Base-by-base conservation (phyloP, 805 yeast species). In the Kregervanrija pseudodelftensis region DNA sequence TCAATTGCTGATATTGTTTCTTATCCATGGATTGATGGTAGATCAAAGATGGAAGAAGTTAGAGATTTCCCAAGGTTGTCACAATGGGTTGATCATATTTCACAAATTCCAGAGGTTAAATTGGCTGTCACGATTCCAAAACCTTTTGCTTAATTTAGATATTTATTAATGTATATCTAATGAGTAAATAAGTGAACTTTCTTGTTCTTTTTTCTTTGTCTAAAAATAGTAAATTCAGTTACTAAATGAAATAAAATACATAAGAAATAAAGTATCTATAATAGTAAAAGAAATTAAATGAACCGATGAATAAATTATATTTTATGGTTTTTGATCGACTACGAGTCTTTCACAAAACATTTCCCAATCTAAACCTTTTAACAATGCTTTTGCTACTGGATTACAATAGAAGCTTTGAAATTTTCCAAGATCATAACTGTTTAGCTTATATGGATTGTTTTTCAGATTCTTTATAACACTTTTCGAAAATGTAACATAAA, bases 1-100 rank as follows among this genome's bases (percentile, higher is more conserved):
- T 67, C 80, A 11, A 70, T 77, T 50, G 85, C 85, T 5, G 91
- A 83, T 59, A 59, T 79, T 38, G 67, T 69, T 10, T 58, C 69
- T 4, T 68, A 61, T 48, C 69, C 76, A 2, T 78, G 83, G 84
- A 64, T 71, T 30, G 39, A 41, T 11, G 44, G 44, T 10, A 47
- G 38, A n/a, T 2, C 38, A 14, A 30, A 33, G 32, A 45, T 49
- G 8, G 14, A 17, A 15, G 47, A 44, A 15, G 28, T 67, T 16
- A 52, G 53, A 1, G 58, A 67, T 32, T 75, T 57, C 54, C 77
- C 77, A 36, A 49, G 55, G 30, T 53, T 72, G 14, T 48, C 62
- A 17, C 58, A 64, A 37, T 76, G 79, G 79, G 41, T 64, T 35
- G 68, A 65, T 2, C 56, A 55, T 22, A 47, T 73, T 40, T 48